Evolutionary conservation across 805 yeast genomes (phyloP).

Genomic region (Saccharomyces paradoxus): DNA sequence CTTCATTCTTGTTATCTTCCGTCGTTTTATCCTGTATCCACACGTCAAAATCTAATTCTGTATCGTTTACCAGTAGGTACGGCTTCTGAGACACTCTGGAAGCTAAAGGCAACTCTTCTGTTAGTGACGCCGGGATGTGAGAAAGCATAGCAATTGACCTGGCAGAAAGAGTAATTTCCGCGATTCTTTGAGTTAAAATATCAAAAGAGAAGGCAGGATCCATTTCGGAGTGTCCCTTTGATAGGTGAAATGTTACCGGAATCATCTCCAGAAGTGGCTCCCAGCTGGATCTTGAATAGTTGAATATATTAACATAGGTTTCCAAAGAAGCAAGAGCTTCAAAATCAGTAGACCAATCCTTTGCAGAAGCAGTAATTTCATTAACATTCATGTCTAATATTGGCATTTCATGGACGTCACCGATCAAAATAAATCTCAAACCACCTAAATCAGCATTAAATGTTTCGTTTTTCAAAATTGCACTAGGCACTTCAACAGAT

Average conservation of each 20-base stretch:
- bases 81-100: conserved; percentile 79
- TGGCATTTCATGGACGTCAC: conserved; percentile 87
- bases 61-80: conserved; percentile 69
- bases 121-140: conserved; percentile 52
- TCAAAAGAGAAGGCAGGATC: conserved; percentile 50
- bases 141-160: conserved; percentile 71
- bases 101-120: conserved; percentile 45
- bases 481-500: conserved; percentile 23
- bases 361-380: conserved; percentile 59
- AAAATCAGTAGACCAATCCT: conserved; percentile 81
- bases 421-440: conserved; percentile 70
- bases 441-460: conserved; percentile 64
- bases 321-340: conserved; percentile 60
- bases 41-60: conserved; percentile 72
- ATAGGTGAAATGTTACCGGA: conserved; percentile 66
- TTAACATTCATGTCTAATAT: conserved; percentile 67
- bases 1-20: conserved; percentile 21
- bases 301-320: conserved; percentile 66
- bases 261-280: conserved; percentile 89
- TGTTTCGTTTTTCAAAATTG: conserved; percentile 60
- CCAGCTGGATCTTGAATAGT: conserved; percentile 87
- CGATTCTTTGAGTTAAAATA: conserved; percentile 62
- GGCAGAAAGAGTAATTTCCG: conserved; percentile 76
- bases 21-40: conserved; percentile 57
- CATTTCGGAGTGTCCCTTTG: conserved; percentile 37